These are phyloP conservation scores for Cucurbitaria berberidis DNA, from an alignment of 2,329 filamentous ascomycete species.

Conservation along the genomic window DNA sequence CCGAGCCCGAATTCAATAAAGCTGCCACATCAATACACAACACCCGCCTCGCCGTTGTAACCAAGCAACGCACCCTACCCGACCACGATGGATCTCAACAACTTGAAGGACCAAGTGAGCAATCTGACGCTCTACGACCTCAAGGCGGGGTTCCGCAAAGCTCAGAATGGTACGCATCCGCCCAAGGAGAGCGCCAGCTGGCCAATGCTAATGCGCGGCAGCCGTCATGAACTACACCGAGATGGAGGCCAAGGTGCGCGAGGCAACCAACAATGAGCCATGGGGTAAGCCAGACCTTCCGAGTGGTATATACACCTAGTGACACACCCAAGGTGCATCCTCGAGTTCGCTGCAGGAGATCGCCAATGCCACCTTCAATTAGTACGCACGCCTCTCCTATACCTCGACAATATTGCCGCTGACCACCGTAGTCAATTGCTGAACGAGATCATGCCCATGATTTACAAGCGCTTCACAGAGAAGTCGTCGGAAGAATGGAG, in stretches of 20 bases:
- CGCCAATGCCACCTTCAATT: slow-evolving; percentile 96
- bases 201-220: slow-evolving; percentile 51
- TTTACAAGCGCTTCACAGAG: slow-evolving; percentile 98
- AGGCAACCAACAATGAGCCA: slow-evolving; percentile 98
- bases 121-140: slow-evolving; percentile 94
- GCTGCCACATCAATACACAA: slow-evolving; percentile 8
- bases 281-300: slow-evolving; percentile 78
- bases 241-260: slow-evolving; percentile 73
- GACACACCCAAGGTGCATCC: slow-evolving; percentile 63
- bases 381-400: slow-evolving; percentile 62
- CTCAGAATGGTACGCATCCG: slow-evolving; percentile 81
- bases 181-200: slow-evolving; percentile 15
- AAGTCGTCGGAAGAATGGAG: slow-evolving; percentile 98
- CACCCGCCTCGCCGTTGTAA: slow-evolving; percentile 3
- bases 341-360: slow-evolving; percentile 96
- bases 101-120: slow-evolving; percentile 82
- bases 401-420: slow-evolving; percentile 14
- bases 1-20: slow-evolving; percentile 11
- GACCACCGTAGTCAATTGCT: slow-evolving; percentile 75
- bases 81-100: slow-evolving; percentile 80
- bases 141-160: slow-evolving; percentile 92
- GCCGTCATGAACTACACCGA: slow-evolving; percentile 98
- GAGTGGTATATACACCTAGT: slow-evolving; percentile 7
- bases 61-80: slow-evolving; percentile 8
- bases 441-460: slow-evolving; percentile 99